Base-by-base conservation (phyloP, 176 grass and related monocot genomes). In the Rhipidocladum racemiflorum region DNA sequence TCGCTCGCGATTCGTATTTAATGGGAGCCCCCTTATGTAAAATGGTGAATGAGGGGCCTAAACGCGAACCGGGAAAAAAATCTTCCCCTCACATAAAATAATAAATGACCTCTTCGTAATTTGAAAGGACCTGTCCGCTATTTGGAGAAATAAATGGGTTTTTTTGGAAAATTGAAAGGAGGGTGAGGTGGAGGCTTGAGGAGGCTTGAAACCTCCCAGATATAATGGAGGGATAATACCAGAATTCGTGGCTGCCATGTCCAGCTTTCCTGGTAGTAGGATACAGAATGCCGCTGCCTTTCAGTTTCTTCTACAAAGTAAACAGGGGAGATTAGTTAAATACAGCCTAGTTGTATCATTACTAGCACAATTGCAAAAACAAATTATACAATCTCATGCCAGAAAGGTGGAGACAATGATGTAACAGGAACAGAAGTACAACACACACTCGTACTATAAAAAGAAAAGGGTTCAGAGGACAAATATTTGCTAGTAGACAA, bases 251-350 rank as follows among this genome's bases (percentile, higher is more conserved):
- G 55, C 29, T 29, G 62, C 46, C 76, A 87, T 81, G 35, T 55
- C 29, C 2, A 44, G 43, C n/a, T 35, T 27, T 24, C 68, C 84
- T 80, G 14, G 57, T 36, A 67, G 48, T 10, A 29, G 9, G 39
- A 74, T 61, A 65, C 1, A 13, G 21, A n/a, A 45, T 74, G 34
- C 10, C 0, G 2, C 12, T 71, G 18, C 3, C 4, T 42, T 64
- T 51, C 1, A 63, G 53, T 77, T 83, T 64, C 72, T 83, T 71
- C n/a, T 42, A 77, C 21, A 53, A 29, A 70, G 29, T 36, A 70
- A 20, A 21, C 57, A 17, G 4, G 0, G 21, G 2, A 68, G 17
- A 61, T 76, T 27, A 11, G 10, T 69, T 61, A 75, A 85, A 75
- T 75, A 16, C 2, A 7, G 2, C 40, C 5, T 43, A 24, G 6